Evolutionary conservation across 2,329 filamentous ascomycete genomes (phyloP).

Genomic region (Fonsecaea pedrosoi): DNA sequence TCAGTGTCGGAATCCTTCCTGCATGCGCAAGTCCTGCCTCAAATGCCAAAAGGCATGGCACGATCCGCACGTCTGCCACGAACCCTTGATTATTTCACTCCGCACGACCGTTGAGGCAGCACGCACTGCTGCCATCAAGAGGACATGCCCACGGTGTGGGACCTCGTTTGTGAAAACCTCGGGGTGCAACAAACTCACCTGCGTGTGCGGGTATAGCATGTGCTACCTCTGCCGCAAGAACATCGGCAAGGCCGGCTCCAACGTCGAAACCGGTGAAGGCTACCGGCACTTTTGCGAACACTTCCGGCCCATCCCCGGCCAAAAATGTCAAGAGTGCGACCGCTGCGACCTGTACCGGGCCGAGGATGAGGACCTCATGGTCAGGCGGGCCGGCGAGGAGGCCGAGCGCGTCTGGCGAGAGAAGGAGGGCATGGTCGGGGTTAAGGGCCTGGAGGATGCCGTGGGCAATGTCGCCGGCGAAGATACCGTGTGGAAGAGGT

Average conservation of each 20-base stretch:
- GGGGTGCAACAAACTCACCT: constrained; percentile 97
- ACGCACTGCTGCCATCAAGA: constrained; percentile 91
- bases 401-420: constrained; percentile 75
- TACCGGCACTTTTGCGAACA: constrained; percentile 97
- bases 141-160: constrained; percentile 89
- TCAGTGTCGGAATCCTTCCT: constrained; percentile 73
- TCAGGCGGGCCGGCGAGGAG: constrained; percentile 71
- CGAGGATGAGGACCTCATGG: constrained; percentile 74
- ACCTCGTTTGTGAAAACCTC: constrained; percentile 90
- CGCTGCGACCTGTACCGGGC: constrained; percentile 76
- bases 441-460: constrained; percentile 38
- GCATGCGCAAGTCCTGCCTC: constrained; percentile 76
- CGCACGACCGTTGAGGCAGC: constrained; percentile 90
- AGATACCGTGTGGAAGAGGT: constrained; percentile 47
- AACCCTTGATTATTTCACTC: constrained; percentile 78
- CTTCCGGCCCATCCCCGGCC: constrained; percentile 81
- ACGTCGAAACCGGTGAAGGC: constrained; percentile 61
- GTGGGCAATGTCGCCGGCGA: constrained; percentile 37
- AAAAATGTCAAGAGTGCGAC: constrained; percentile 77
- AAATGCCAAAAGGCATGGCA: constrained; percentile 82
- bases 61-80: constrained; percentile 89
- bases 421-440: constrained; percentile 59
- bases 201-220: constrained; percentile 96
- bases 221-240: constrained; percentile 89
- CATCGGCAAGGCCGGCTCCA: constrained; percentile 38